Evolutionary conservation across 352 stramenopile genomes (phyloP).

Genomic region (Thalassiosira delicatula): DNA sequence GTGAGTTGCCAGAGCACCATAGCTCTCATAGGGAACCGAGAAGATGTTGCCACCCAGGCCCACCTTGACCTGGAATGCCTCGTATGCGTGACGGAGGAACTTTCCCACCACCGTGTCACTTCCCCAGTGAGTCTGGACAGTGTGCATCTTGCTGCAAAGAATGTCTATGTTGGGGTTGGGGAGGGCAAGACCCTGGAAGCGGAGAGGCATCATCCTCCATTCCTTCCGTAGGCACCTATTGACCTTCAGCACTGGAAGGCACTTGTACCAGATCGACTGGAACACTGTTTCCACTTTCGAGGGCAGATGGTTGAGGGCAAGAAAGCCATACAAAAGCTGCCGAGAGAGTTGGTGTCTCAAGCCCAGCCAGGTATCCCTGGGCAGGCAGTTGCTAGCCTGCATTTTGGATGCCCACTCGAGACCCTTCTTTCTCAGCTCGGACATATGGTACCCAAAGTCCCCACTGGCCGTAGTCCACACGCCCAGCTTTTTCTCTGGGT

Average conservation of each 20-base stretch:
- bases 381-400: no score
- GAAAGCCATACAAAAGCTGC: no score
- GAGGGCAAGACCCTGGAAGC: slow-evolving; percentile 20
- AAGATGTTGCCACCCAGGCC: background rate
- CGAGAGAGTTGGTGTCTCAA: no score
- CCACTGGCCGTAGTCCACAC: background rate
- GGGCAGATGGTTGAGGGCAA: no score
- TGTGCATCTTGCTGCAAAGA: background rate
- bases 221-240: slow-evolving; percentile 11
- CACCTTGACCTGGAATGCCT: background rate
- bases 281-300: no score
- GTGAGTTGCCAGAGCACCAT: background rate
- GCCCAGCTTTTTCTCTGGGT: background rate
- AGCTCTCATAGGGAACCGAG: background rate
- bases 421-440: background rate
- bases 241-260: slow-evolving; percentile 6
- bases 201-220: background rate
- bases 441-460: background rate
- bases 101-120: background rate
- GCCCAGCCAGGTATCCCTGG: no score
- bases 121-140: background rate
- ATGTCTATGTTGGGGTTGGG: slow-evolving; percentile 15
- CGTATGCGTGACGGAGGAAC: background rate
- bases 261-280: slow-evolving; percentile 2
- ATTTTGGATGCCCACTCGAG: background rate